Evolutionary conservation across 345 rosid genomes (phyloP).

Genomic region (Kernera saxatilis): DNA sequence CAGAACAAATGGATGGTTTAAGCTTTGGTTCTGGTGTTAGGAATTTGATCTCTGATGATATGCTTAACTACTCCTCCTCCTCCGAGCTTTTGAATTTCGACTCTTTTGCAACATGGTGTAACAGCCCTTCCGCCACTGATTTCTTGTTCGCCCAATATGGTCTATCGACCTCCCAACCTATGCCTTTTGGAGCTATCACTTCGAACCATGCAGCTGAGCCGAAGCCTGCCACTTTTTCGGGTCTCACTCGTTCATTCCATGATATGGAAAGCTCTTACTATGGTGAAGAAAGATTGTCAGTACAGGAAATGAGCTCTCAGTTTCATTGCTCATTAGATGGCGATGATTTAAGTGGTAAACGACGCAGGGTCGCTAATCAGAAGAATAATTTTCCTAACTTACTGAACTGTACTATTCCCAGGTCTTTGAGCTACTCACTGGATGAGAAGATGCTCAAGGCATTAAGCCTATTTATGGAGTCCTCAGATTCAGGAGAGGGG

Average conservation of each 20-base stretch:
- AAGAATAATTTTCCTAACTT: constrained; percentile 27
- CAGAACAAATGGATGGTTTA: constrained; percentile 41
- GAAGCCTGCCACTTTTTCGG: constrained; percentile 20
- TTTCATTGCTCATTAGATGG: constrained; percentile 22
- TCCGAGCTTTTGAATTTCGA: constrained; percentile 65
- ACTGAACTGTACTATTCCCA: constrained; percentile 27
- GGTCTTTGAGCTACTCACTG: constrained; percentile 45
- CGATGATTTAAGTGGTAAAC: constrained; percentile 25
- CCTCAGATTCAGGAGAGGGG: constrained; percentile 68
- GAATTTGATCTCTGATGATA: constrained; percentile 44
- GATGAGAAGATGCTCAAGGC: constrained; percentile 91
- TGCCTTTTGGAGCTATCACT: constrained; percentile 41
- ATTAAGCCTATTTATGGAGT: constrained; percentile 65
- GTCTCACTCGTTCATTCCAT: constrained; percentile 20
- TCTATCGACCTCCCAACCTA: constrained; percentile 35
- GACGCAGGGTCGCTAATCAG: constrained; percentile 18
- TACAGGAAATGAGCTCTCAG: constrained; percentile 32
- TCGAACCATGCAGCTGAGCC: constrained; percentile 30
- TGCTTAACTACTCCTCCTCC: constrained; percentile 36
- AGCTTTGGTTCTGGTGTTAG: constrained; percentile 47
- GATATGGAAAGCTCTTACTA: constrained; percentile 36
- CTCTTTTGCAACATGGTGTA: constrained; percentile 58
- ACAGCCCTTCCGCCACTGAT: constrained; percentile 44
- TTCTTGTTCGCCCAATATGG: constrained; percentile 42
- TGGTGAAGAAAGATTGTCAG: constrained; percentile 41